These are phyloP conservation scores for Calycina herbarum DNA, from an alignment of 2,329 filamentous ascomycete genomes.

Conservation along the genomic window DNA sequence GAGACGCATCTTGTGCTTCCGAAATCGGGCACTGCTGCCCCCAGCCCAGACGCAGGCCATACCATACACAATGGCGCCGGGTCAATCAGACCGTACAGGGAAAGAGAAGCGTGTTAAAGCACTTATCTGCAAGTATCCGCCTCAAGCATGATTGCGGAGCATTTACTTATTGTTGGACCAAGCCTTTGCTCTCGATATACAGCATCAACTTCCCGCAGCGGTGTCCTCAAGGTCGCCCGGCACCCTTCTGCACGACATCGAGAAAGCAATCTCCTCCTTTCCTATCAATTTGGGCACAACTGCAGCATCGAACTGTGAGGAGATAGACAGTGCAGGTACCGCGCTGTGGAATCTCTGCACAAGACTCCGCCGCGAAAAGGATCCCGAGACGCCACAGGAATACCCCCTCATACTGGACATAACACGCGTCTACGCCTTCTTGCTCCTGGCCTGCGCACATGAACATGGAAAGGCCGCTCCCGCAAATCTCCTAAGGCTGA, in stretches of 20 bases:
- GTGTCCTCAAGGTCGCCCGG: conserved; percentile 21
- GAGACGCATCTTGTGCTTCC: neutral
- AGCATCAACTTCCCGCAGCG: conserved; percentile 27
- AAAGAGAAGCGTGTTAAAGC: conserved; percentile 38
- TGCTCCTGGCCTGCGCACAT: conserved; percentile 62
- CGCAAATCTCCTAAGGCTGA: conserved; percentile 53
- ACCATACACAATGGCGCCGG: conserved; percentile 26
- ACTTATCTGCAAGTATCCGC: conserved; percentile 37
- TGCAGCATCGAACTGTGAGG: conserved; percentile 41
- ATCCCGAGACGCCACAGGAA: conserved; percentile 27
- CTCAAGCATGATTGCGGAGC: conserved; percentile 13
- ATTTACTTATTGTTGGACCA: conserved; percentile 10
- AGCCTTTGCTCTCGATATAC: conserved; percentile 33
- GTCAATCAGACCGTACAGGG: conserved; percentile 20
- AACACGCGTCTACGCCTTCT: conserved; percentile 60
- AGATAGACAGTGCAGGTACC: conserved; percentile 57
- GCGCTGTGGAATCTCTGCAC: conserved; percentile 68
- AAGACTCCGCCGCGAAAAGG: conserved; percentile 45
- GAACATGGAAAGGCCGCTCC: conserved; percentile 34
- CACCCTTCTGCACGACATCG: conserved; percentile 43
- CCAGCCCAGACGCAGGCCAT: neutral
- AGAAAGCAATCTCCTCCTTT: conserved; percentile 41
- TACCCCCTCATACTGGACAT: conserved; percentile 32
- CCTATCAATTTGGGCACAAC: conserved; percentile 36
- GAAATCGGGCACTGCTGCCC: neutral